Base-by-base conservation (phyloP, 1,139 yeast species). In the Kodamaea derodonti region DNA sequence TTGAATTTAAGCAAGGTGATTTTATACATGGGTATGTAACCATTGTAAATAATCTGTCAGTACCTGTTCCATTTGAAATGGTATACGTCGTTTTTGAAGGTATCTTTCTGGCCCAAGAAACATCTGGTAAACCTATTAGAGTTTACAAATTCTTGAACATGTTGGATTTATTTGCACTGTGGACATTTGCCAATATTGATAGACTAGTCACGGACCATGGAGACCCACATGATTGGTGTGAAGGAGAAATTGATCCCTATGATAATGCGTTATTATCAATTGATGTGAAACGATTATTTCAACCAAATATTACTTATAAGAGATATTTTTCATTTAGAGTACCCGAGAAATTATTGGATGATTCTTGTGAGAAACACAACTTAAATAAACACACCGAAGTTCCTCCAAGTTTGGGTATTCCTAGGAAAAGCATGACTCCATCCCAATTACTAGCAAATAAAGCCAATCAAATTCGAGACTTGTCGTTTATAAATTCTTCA, bases 181-280 rank as follows among this genome's bases (percentile, higher is more conserved):
- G 75, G 75, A 55, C 71, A 6, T 69, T 59, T 44, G 72, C 75
- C 20, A 69, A 69, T 43, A 69, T 69, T 23, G 71, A 65, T 43
- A 47, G 75, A 27, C 51, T 69, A 17, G 62, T 57, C 11, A 68
- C 74, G 5, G 75, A 69, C 43, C 54, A 66, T 37, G 74, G 73
- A 1, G 72, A 69, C 40, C 75, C 75, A 4, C 69, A 65, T 41
- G 75, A 69, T 49, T 69, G 75, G 75, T 69, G 75, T 47, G 64
- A 57, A 18, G 73, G 73, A 2, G 75, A 69, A 37, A 62, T 58
- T 2, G 75, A 69, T 43, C 73, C 75, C 3, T 58, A 51, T 39
- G 75, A 69, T 45, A 58, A 60, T 40, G 55, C 73, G 1, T 37
- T 43, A 3, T 44, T 60, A 12, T 41, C 61, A 2, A 52, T 67